Conservation (phyloP, 768 basidiomycete species). For the Filobasidium wieringae region DNA sequence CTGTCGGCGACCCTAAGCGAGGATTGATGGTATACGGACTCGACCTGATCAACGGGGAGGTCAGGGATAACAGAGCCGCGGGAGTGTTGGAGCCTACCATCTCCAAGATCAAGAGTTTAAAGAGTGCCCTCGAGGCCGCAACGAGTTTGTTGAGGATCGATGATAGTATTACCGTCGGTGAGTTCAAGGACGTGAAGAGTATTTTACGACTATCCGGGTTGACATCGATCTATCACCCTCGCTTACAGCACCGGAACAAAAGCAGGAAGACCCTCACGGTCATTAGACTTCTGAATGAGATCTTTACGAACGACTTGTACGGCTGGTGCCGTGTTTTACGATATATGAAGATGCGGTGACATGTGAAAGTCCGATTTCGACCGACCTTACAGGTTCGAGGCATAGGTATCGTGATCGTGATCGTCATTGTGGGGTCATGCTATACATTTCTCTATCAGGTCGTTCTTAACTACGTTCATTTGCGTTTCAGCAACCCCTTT, state of each 20-base stretch:
- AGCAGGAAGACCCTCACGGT: constrained; percentile 35
- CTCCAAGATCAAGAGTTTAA: constrained; percentile 92
- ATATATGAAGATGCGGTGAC: too few species aligned
- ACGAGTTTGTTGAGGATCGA: constrained; percentile 90
- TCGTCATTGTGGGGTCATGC: too few species aligned
- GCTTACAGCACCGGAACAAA: constrained; percentile 27
- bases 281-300: constrained; percentile 26
- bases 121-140: constrained; percentile 92
- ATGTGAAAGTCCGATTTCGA: too few species aligned
- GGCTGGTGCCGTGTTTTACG: too few species aligned
- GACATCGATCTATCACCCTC: not conserved
- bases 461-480: too few species aligned
- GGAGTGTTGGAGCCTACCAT: constrained; percentile 93
- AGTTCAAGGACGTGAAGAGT: not conserved
- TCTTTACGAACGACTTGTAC: too few species aligned
- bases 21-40: constrained; percentile 81
- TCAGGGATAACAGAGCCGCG: constrained; percentile 84
- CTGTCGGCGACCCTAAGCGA: constrained; percentile 81
- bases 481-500: constrained; percentile 14
- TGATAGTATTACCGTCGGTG: constrained; percentile 40
- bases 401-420: too few species aligned
- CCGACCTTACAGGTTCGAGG: too few species aligned
- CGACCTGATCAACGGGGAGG: constrained; percentile 85
- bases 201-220: not conserved
- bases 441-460: too few species aligned